These are phyloP conservation scores for Mimosa bimucronata DNA, from an alignment of 306 rosid species.

Conservation along the genomic window DNA sequence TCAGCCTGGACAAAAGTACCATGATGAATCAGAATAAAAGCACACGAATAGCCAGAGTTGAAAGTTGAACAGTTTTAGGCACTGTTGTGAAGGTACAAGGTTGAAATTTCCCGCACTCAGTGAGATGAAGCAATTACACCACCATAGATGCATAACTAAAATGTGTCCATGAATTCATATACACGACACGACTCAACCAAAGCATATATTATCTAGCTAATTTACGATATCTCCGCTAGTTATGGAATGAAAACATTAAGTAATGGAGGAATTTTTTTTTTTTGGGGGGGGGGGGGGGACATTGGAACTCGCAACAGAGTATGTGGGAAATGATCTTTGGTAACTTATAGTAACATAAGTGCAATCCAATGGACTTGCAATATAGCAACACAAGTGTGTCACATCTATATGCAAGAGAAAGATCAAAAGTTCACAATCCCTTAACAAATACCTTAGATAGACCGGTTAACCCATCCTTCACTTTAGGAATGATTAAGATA, in stretches of 20 bases:
- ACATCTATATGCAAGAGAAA: neutral
- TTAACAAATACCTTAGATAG: conserved; percentile 60
- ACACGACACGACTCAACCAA: neutral
- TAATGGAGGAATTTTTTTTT: neutral
- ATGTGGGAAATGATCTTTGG: neutral
- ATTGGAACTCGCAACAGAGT: neutral
- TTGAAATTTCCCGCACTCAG: neutral
- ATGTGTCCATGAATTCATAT: neutral
- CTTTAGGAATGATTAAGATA: conserved; percentile 76
- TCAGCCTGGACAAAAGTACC: conserved; percentile 65
- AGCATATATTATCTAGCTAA: neutral
- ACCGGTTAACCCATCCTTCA: conserved; percentile 79
- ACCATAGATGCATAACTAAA: neutral
- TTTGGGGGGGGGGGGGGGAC: neutral
- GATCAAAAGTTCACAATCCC: neutral
- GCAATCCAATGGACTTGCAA: neutral
- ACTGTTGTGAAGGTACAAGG: neutral
- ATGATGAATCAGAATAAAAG: neutral
- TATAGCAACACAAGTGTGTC: too few species aligned
- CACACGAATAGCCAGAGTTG: neutral
- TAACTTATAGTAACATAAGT: neutral
- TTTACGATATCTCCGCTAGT: neutral
- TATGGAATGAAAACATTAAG: neutral
- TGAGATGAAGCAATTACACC: neutral
- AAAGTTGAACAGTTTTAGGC: neutral